phyloP scores from a whole-genome alignment of 352 stramenopile genomes.

The Phytophthora macrochlamydospora region DNA sequence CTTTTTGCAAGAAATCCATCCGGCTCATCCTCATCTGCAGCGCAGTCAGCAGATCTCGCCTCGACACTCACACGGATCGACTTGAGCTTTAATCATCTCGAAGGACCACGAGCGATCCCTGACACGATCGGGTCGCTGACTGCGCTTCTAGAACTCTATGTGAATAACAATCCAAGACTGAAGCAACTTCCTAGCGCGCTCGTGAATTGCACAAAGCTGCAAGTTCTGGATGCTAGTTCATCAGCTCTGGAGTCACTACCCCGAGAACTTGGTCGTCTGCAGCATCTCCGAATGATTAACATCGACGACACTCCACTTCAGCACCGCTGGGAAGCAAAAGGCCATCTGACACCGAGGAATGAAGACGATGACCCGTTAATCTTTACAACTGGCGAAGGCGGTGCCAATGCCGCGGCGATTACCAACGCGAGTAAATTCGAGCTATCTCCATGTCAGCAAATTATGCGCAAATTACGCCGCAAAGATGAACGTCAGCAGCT shows the following conservation, averaged over 20 bases:
- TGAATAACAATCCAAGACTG: slow-evolving; percentile 86
- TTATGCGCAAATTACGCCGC: slow-evolving; percentile 56
- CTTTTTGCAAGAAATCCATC: slow-evolving; percentile 30
- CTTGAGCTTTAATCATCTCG: slow-evolving; percentile 81
- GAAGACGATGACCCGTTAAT: slow-evolving; percentile 16
- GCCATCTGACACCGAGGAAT: slow-evolving; percentile 44
- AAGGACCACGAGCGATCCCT: slow-evolving; percentile 43
- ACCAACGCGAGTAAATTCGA: slow-evolving; percentile 2
- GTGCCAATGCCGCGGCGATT: slow-evolving; percentile 1
- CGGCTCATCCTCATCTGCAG: slow-evolving; percentile 15
- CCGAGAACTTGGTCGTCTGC: slow-evolving; percentile 65
- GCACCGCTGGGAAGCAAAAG: slow-evolving; percentile 50
- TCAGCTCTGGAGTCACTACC: slow-evolving; percentile 73
- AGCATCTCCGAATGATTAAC: slow-evolving; percentile 69
- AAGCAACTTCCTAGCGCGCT: slow-evolving; percentile 55
- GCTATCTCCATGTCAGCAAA: slow-evolving; percentile 48
- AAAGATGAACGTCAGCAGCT: slow-evolving; percentile 70
- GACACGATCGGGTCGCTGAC: slow-evolving; percentile 57
- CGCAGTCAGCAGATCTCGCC: slow-evolving; percentile 31
- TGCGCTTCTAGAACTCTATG: slow-evolving; percentile 76
- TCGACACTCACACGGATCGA: slow-evolving; percentile 70
- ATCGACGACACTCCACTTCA: slow-evolving; percentile 78
- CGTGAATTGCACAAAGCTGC: slow-evolving; percentile 63
- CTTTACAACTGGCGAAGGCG: slow-evolving; percentile 10
- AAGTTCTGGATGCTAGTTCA: slow-evolving; percentile 72